These are phyloP conservation scores for Tricholoma furcatifolium DNA, from an alignment of 768 basidiomycete species.

Conservation along the genomic window DNA sequence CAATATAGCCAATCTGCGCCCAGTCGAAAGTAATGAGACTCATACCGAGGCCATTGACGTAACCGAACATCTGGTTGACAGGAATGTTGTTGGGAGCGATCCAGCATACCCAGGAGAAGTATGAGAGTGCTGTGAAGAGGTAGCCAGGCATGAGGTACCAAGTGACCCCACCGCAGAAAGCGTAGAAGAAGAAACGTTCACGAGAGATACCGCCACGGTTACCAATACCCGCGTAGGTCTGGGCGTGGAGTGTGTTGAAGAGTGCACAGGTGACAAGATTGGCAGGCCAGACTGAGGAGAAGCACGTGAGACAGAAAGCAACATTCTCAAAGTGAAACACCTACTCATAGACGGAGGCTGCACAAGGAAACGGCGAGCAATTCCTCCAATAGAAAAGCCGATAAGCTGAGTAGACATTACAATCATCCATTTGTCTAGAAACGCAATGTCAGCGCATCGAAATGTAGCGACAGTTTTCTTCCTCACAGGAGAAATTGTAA, in stretches of 20 bases:
- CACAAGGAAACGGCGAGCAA: slow-evolving; percentile 75
- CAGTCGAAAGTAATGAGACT: slow-evolving; percentile 80
- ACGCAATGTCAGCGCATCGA: not conserved
- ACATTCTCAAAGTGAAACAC: slow-evolving; percentile 15
- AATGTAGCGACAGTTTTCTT: not conserved
- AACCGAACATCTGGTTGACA: slow-evolving; percentile 78
- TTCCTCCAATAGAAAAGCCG: slow-evolving; percentile 77
- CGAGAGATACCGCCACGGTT: slow-evolving; percentile 66
- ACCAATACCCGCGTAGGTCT: slow-evolving; percentile 66
- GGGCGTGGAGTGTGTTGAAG: slow-evolving; percentile 82
- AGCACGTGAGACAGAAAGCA: slow-evolving; percentile 21
- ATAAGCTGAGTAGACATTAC: slow-evolving; percentile 77
- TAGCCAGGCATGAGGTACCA: slow-evolving; percentile 79
- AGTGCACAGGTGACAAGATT: slow-evolving; percentile 71
- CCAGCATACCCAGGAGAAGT: slow-evolving; percentile 61
- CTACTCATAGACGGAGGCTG: slow-evolving; percentile 69
- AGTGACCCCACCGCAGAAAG: slow-evolving; percentile 50
- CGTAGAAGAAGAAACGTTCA: slow-evolving; percentile 74
- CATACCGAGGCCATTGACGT: slow-evolving; percentile 62
- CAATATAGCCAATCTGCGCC: slow-evolving; percentile 71
- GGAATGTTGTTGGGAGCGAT: slow-evolving; percentile 67
- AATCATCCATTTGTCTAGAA: slow-evolving; percentile 72
- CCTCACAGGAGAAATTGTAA: slow-evolving; percentile 57
- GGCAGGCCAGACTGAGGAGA: slow-evolving; percentile 69
- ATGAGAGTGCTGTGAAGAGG: slow-evolving; percentile 62